phyloP scores from a whole-genome alignment of 2,329 filamentous ascomycete species.

The Harringtonia aguacate region DNA sequence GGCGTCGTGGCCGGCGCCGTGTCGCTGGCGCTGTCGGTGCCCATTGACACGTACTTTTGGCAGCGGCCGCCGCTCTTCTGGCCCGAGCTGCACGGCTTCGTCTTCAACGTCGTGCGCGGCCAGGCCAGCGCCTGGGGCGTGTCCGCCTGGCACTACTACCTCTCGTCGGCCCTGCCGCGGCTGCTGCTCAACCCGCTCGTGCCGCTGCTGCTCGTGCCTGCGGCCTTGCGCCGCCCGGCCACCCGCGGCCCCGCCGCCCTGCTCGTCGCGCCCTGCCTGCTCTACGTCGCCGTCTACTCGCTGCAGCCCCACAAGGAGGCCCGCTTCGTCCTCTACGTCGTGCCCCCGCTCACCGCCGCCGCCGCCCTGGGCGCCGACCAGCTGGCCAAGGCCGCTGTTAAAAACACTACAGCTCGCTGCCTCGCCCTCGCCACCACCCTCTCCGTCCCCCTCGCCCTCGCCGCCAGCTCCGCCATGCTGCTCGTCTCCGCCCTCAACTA shows the following conservation, averaged over 20 bases:
- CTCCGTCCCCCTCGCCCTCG: conserved; percentile 51
- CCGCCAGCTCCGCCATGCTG: conserved; percentile 55
- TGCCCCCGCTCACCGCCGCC: conserved; percentile 70
- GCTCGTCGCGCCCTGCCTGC: conserved; percentile 54
- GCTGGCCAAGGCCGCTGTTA: conserved; percentile 42
- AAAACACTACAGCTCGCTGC: conserved; percentile 24
- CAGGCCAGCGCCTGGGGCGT: conserved; percentile 82
- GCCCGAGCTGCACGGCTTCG: conserved; percentile 84
- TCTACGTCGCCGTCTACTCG: conserved; percentile 74
- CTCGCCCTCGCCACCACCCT: conserved; percentile 43
- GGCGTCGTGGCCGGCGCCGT: conserved; percentile 55
- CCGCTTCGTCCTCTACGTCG: conserved; percentile 83
- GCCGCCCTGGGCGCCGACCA: conserved; percentile 64
- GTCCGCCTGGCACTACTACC: conserved; percentile 79
- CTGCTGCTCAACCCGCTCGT: conserved; percentile 65
- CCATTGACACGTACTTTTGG: conserved; percentile 91
- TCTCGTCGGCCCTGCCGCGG: conserved; percentile 67
- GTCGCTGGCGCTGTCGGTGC: conserved; percentile 59
- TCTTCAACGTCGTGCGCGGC: conserved; percentile 80
- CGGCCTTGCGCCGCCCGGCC: conserved; percentile 38
- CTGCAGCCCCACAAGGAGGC: conserved; percentile 91
- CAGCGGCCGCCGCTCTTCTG: conserved; percentile 55
- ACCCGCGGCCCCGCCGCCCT: conserved; percentile 31
- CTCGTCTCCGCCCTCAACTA: conserved; percentile 84
- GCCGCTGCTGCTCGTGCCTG: conserved; percentile 41